Evolutionary conservation across 148 eudicot species (phyloP).

Genomic region (Chenopodium suecicum): DNA sequence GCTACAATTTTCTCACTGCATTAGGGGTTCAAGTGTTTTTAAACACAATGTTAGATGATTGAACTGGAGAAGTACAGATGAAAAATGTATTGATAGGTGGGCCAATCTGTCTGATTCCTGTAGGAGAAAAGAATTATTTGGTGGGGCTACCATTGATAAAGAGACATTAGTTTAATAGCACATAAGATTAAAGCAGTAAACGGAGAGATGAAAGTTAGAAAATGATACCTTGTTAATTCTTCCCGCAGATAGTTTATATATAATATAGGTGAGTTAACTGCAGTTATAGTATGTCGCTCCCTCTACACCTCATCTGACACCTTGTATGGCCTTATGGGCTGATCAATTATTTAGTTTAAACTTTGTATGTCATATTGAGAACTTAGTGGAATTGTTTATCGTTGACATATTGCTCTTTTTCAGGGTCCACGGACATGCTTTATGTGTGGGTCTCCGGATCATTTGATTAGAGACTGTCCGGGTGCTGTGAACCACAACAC

Average conservation of each 20-base stretch:
- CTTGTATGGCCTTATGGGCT: too few species aligned
- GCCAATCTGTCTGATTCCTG: not conserved
- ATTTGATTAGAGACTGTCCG: constrained; percentile 72
- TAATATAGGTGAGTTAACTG: not conserved
- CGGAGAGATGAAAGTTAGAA: not conserved
- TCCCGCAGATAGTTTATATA: not conserved
- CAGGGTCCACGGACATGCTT: constrained; percentile 61
- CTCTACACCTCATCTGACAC: not conserved
- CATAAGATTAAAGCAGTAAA: not conserved
- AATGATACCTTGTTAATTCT: not conserved
- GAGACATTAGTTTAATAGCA: not conserved
- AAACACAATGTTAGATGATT: not conserved
- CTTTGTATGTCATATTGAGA: not conserved
- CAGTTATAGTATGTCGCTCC: not conserved
- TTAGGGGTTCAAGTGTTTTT: not conserved
- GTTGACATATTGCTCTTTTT: constrained; percentile 10
- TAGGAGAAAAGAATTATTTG: not conserved
- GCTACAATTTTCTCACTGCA: too few species aligned
- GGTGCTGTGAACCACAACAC: constrained; percentile 37
- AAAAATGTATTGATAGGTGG: not conserved
- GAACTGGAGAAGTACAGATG: not conserved
- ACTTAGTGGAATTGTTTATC: not conserved
- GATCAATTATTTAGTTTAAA: not conserved
- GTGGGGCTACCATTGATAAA: not conserved
- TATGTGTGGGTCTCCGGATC: constrained; percentile 70